Percentiles rank a stretch among this genome's conserved stretches.
These are phyloP conservation scores for Lindgomyces ingoldianus DNA, from an alignment of 495 filamentous ascomycete species.

Conservation along the genomic window DNA sequence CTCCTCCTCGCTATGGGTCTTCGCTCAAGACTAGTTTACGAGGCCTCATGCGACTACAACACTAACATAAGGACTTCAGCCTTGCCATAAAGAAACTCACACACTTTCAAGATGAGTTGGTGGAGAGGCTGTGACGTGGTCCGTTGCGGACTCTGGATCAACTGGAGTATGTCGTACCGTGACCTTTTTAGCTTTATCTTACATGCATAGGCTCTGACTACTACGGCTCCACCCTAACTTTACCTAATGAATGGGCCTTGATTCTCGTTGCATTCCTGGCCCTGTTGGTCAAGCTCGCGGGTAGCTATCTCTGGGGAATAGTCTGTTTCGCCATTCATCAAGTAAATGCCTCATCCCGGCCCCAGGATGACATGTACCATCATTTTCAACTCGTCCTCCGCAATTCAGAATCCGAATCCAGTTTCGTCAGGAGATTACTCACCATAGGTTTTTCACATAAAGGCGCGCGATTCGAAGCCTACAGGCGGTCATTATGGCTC, in stretches of 20 bases:
- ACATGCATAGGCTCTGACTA: not conserved
- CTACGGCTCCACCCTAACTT: conserved; percentile 23
- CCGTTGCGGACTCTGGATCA: conserved; percentile 19
- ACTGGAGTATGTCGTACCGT: conserved; percentile 7
- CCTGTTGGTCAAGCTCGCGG: conserved; percentile 20
- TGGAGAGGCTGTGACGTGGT: conserved; percentile 11
- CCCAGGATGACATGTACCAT: conserved; percentile 18
- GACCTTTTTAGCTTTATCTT: not conserved
- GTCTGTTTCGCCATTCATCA: conserved; percentile 26
- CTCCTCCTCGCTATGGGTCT: no score
- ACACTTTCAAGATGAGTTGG: not conserved
- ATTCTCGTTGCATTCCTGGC: conserved; percentile 18
- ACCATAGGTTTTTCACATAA: conserved; percentile 10
- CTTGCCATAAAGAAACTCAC: not conserved
- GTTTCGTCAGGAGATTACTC: conserved; percentile 1
- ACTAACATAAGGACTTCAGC: no score
- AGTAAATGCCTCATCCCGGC: not conserved
- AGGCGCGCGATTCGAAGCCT: conserved; percentile 1
- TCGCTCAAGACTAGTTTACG: no score
- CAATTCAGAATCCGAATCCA: conserved; percentile 6
- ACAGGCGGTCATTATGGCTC: not conserved
- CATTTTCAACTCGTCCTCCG: conserved; percentile 24
- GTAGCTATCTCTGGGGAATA: conserved; percentile 16
- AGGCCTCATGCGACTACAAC: no score
- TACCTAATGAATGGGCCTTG: conserved; percentile 16